phyloP scores from a whole-genome alignment of 1,284 basidiomycete species.

The Ustilago bromivora region DNA sequence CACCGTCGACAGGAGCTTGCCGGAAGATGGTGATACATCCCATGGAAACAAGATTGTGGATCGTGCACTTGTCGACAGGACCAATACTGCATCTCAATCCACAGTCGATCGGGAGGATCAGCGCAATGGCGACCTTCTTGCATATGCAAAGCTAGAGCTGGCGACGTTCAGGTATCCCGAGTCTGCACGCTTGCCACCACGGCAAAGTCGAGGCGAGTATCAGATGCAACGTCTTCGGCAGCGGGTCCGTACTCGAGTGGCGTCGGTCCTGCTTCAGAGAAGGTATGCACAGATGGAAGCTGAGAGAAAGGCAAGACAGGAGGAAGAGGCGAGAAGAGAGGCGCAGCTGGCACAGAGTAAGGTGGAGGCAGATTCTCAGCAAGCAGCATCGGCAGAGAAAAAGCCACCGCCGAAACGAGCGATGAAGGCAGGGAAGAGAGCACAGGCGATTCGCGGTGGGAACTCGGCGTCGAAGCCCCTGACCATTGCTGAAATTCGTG shows the following conservation, averaged over 20 bases:
- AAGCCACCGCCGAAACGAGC: conserved; percentile 23
- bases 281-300: conserved; percentile 11
- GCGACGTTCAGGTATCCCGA: background rate
- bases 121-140: background rate
- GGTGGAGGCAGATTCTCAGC: background rate
- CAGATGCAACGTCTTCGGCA: background rate
- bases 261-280: conserved; percentile 14
- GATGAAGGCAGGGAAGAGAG: conserved; percentile 36
- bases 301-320: conserved; percentile 1
- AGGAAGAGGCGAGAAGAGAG: conserved; percentile 4
- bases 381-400: conserved; percentile 9
- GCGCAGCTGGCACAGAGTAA: conserved; percentile 4
- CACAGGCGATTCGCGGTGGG: conserved; percentile 35
- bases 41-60: background rate
- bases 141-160: background rate
- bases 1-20: conserved; percentile 4
- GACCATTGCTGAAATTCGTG: conserved; percentile 40
- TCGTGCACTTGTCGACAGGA: conserved; percentile 27
- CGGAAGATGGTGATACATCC: background rate
- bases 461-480: conserved; percentile 27
- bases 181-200: conserved; percentile 14
- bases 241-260: conserved; percentile 30
- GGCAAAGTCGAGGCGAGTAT: conserved; percentile 24
- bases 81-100: conserved; percentile 4
- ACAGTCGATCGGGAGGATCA: background rate